Conservation (phyloP, 768 basidiomycete species). For the Serpula lacrymans region DNA sequence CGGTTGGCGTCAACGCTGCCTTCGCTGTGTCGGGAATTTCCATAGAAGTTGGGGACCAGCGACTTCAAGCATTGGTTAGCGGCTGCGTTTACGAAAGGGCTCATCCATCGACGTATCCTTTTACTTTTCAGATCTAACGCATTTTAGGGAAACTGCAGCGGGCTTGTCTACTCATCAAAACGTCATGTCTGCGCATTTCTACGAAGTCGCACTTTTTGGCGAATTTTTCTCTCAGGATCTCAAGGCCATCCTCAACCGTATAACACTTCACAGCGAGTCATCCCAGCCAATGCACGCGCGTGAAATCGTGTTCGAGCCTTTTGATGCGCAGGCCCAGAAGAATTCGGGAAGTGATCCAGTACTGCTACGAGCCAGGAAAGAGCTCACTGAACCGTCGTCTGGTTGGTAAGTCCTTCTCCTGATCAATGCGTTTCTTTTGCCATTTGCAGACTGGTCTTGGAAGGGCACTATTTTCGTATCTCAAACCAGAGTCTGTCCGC, state of each 20-base stretch:
- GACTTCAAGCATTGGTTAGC: no score
- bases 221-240: slow-evolving; percentile 79
- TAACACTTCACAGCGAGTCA: slow-evolving; percentile 79
- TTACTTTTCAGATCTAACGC: no score
- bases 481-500: slow-evolving; percentile 81
- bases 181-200: slow-evolving; percentile 58
- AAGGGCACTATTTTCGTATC: slow-evolving; percentile 76
- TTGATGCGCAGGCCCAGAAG: slow-evolving; percentile 61
- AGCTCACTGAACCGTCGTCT: slow-evolving; percentile 57
- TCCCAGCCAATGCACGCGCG: slow-evolving; percentile 69
- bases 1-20: no score
- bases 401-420: slow-evolving; percentile 50
- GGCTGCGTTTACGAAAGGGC: no score
- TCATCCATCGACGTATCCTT: no score
- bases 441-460: background rate
- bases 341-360: slow-evolving; percentile 65
- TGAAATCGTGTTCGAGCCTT: slow-evolving; percentile 80
- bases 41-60: no score
- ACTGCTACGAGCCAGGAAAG: slow-evolving; percentile 70
- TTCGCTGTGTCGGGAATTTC: no score
- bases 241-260: slow-evolving; percentile 72
- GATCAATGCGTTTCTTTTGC: background rate
- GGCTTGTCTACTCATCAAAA: no score
- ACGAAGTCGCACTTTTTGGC: slow-evolving; percentile 81
- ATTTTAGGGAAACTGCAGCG: no score